Evolutionary conservation across 768 basidiomycete genomes (phyloP).

Genomic region (Heimioporus sp.): DNA sequence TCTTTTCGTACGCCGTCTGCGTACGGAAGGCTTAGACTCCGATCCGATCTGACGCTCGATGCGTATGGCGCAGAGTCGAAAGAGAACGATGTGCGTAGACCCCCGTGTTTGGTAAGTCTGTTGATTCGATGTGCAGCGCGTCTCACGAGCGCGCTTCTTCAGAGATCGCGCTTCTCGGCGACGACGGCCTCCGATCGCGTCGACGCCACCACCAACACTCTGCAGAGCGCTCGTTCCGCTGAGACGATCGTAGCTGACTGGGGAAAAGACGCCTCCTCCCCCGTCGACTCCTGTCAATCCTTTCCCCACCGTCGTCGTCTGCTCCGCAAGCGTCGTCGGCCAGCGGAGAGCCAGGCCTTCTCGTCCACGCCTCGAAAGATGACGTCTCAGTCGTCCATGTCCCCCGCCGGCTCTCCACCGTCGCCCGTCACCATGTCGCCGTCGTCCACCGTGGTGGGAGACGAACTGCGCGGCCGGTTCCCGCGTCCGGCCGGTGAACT

Average conservation of each 20-base stretch:
- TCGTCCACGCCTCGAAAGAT: constrained; percentile 15
- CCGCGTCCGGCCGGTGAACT: neutral
- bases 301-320: constrained; percentile 24
- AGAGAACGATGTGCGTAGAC: constrained; percentile 11
- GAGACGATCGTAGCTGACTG: neutral
- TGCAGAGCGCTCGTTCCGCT: neutral
- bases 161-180: constrained; percentile 35
- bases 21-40: constrained; percentile 14
- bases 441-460: neutral
- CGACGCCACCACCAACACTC: constrained; percentile 5
- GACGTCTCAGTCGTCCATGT: neutral
- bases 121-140: neutral
- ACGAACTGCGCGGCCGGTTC: constrained; percentile 7
- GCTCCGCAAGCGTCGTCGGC: constrained; percentile 32
- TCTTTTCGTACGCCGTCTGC: constrained; percentile 11
- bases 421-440: constrained; percentile 1
- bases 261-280: constrained; percentile 8
- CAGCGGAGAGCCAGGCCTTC: constrained; percentile 3
- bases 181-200: constrained; percentile 33
- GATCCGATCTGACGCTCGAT: constrained; percentile 23
- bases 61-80: constrained; percentile 9
- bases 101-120: constrained; percentile 15
- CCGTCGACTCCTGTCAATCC: constrained; percentile 19
- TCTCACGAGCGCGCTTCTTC: neutral
- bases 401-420: constrained; percentile 3